Evolutionary conservation across 352 stramenopile species (phyloP).

Genomic region (Globisporangium heterothallicum): DNA sequence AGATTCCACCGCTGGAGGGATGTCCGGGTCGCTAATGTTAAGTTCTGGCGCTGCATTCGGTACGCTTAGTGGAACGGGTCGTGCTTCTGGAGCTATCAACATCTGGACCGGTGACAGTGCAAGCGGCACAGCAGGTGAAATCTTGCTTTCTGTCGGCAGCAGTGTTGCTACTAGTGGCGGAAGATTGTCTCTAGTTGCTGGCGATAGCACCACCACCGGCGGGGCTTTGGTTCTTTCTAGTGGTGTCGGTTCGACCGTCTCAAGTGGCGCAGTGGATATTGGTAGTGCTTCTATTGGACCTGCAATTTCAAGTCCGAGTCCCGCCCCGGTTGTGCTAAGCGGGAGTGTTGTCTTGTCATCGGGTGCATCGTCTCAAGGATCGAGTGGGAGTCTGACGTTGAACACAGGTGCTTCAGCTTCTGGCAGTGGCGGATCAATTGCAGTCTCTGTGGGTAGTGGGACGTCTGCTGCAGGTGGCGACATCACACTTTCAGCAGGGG

Average conservation of each 20-base stretch:
- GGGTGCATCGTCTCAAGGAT: slow-evolving; percentile 18
- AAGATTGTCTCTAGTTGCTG: slow-evolving; percentile 8
- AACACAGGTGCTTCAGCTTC: slow-evolving; percentile 16
- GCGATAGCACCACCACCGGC: slow-evolving; percentile 9
- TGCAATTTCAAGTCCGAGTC: slow-evolving; percentile 8
- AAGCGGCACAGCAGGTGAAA: slow-evolving; percentile 11
- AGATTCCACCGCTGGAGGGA: not conserved
- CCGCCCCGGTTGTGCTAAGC: slow-evolving; percentile 11
- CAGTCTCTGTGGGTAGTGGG: slow-evolving; percentile 20
- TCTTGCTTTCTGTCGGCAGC: slow-evolving; percentile 16
- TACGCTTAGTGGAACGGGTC: slow-evolving; percentile 4
- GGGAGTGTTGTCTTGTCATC: slow-evolving; percentile 14
- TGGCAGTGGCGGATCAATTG: slow-evolving; percentile 18
- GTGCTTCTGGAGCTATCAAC: slow-evolving; percentile 7
- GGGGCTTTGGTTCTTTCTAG: slow-evolving; percentile 14
- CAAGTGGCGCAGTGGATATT: slow-evolving; percentile 22
- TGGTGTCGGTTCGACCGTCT: slow-evolving; percentile 20
- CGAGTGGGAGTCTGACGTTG: slow-evolving; percentile 19
- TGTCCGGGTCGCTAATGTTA: not conserved
- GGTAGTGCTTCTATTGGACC: slow-evolving; percentile 17
- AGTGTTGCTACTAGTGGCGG: slow-evolving; percentile 8
- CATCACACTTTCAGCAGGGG: slow-evolving; percentile 25
- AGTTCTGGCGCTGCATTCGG: slow-evolving; percentile 8
- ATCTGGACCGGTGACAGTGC: slow-evolving; percentile 9
- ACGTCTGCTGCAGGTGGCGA: slow-evolving; percentile 20